Evolutionary conservation across 164 flowering plant genomes (phyloP).

Genomic region (Vitis labrusca): DNA sequence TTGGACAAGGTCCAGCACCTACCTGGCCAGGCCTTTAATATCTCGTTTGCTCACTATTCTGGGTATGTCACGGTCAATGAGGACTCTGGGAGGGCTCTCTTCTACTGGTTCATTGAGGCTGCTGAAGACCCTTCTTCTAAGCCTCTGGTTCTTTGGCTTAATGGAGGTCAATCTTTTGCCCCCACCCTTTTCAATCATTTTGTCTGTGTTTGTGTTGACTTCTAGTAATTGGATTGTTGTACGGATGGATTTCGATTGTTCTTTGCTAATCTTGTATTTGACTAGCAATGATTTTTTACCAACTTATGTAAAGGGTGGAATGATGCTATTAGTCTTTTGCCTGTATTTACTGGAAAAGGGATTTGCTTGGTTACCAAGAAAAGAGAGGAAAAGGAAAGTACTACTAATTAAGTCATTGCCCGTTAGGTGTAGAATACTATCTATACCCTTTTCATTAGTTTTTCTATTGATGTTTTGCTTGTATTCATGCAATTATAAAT

Average conservation of each 20-base stretch:
- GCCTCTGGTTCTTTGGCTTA: constrained; percentile 90
- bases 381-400: too few relatives aligned
- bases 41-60: constrained; percentile 73
- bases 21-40: constrained; percentile 70
- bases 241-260: background rate
- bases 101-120: constrained; percentile 93
- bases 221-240: background rate
- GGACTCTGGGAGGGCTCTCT: constrained; percentile 65
- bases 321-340: too few relatives aligned
- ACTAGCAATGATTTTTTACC: background rate
- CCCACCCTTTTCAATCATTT: background rate
- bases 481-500: too few relatives aligned
- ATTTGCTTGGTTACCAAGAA: too few relatives aligned
- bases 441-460: too few relatives aligned
- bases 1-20: constrained; percentile 54
- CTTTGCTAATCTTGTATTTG: background rate
- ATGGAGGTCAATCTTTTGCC: constrained; percentile 60
- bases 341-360: too few relatives aligned
- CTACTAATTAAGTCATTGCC: too few relatives aligned
- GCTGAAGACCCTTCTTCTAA: constrained; percentile 73
- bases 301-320: too few relatives aligned
- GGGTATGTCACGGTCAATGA: constrained; percentile 80
- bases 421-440: too few relatives aligned
- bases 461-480: too few relatives aligned
- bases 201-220: background rate